Percentiles rank a stretch among this genome's conserved stretches.
phyloP scores from a whole-genome alignment of 2,329 filamentous ascomycete genomes.

The Capronia americana region DNA sequence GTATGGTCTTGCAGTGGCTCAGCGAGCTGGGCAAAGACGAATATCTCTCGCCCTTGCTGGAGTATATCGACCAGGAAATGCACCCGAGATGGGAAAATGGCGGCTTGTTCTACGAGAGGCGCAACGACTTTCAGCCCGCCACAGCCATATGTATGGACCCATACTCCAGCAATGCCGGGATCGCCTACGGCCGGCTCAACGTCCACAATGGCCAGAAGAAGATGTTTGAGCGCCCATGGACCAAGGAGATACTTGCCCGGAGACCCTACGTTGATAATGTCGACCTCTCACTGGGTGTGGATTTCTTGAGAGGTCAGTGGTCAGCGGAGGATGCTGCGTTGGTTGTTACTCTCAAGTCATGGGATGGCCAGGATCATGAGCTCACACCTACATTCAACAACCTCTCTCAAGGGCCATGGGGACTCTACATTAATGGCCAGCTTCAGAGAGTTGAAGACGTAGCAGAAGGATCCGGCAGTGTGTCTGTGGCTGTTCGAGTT shows the following conservation, averaged over 20 bases:
- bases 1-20: too few relatives aligned
- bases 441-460: slow-evolving; percentile 11
- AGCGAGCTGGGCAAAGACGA: neutral
- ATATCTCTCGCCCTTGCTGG: slow-evolving; percentile 21
- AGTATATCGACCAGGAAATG: slow-evolving; percentile 26
- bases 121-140: slow-evolving; percentile 15
- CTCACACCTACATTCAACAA: slow-evolving; percentile 9
- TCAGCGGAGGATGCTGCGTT: too few relatives aligned
- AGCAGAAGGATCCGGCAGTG: slow-evolving; percentile 1
- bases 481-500: neutral
- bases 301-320: too few relatives aligned
- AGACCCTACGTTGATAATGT: too few relatives aligned
- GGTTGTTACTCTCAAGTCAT: slow-evolving; percentile 1
- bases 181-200: too few relatives aligned
- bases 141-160: slow-evolving; percentile 17
- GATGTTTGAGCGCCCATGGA: too few relatives aligned
- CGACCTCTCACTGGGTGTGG: too few relatives aligned
- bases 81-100: slow-evolving; percentile 30
- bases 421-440: slow-evolving; percentile 8
- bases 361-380: slow-evolving; percentile 3
- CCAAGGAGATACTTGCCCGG: too few relatives aligned
- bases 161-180: neutral
- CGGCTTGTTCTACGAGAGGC: slow-evolving; percentile 28
- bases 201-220: too few relatives aligned
- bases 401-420: slow-evolving; percentile 9